Evolutionary conservation across 2,329 filamentous ascomycete genomes (phyloP), one percentile per base, ranked within the genome.

Genomic region (Fusarium sp.): DNA sequence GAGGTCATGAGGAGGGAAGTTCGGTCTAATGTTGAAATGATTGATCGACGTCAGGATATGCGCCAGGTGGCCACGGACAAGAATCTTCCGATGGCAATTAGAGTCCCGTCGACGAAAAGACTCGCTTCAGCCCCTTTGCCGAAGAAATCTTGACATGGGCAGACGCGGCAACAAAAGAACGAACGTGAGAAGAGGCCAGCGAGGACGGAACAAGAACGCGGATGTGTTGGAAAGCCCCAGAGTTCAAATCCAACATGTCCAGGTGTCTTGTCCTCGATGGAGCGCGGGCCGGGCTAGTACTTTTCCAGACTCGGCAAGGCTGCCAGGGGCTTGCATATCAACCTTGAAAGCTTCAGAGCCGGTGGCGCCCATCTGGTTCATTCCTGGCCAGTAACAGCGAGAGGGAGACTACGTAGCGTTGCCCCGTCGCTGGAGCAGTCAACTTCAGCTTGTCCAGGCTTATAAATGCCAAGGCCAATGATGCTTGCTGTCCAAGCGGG

Each of bases 301-400:
- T 66, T 67, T 77, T 77, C 64, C 45, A 77, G 75, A 65, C 68
- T 68, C 58, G 52, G 65, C 66, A 74, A 79, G 77, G 74, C 76
- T 79, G 77, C 77, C 75, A 79, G 76, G 77, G 77, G 75, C 68
- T 75, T 71, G 76, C 76, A 76, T 75, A 59, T 68, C 32, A 62
- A 72, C 35, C 64, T 67, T 39, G 39, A 73, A 54, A 54, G 68
- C 64, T 73, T 52, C 59, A 50, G 66, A 59, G 48, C 67, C 56
- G 66, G 70, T 67, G 20, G 56, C 27, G 25, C 61, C 18, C 43
- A 30, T 58, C 56, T 58, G 56, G 23, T 58, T 39, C 23, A 43
- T 59, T 34, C 34, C 62, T 58, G 64, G 62, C 69, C 72, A 75
- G 62, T 75, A 66, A 58, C 43, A 70, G 52, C n/a, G 45, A 25